Conservation (phyloP, 2,329 filamentous ascomycete species). For the Dactylellina cionopaga region DNA sequence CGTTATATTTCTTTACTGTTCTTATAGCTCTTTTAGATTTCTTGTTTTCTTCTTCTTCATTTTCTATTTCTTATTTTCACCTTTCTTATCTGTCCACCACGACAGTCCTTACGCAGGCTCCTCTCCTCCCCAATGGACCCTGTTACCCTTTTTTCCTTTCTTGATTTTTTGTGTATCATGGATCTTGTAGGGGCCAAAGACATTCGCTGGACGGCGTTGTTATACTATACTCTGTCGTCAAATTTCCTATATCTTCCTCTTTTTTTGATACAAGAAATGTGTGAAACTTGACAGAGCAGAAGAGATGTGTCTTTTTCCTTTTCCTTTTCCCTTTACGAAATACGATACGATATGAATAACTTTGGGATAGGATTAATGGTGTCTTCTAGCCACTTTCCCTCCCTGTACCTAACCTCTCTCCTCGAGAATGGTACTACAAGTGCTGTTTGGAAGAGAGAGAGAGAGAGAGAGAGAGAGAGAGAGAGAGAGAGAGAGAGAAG, state of each 20-base stretch:
- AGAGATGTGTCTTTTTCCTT: not conserved
- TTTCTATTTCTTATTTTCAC: too few species aligned
- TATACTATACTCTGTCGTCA: not conserved
- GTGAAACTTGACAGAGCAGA: constrained; percentile 4
- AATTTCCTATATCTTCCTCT: constrained; percentile 4
- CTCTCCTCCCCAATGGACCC: constrained; percentile 1
- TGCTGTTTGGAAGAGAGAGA: too few species aligned
- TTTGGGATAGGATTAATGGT: not conserved
- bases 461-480: too few species aligned
- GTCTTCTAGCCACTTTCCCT: too few species aligned
- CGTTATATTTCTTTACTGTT: constrained; percentile 29
- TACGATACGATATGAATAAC: constrained; percentile 14
- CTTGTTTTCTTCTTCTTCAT: too few species aligned
- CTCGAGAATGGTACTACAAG: not conserved
- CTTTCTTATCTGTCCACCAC: constrained; percentile 7
- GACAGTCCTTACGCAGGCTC: constrained; percentile 1
- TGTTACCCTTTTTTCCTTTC: not conserved
- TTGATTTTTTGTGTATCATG: constrained; percentile 7
- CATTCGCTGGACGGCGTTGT: constrained; percentile 38
- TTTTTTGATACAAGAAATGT: not conserved
- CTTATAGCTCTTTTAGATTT: constrained; percentile 41
- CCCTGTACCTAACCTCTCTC: not conserved
- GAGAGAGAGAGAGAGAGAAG: too few species aligned
- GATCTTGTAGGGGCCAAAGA: constrained; percentile 35
- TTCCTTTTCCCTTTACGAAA: constrained; percentile 8